phyloP scores from a whole-genome alignment of 345 rosid genomes.

The Eucalyptus shirleyi region DNA sequence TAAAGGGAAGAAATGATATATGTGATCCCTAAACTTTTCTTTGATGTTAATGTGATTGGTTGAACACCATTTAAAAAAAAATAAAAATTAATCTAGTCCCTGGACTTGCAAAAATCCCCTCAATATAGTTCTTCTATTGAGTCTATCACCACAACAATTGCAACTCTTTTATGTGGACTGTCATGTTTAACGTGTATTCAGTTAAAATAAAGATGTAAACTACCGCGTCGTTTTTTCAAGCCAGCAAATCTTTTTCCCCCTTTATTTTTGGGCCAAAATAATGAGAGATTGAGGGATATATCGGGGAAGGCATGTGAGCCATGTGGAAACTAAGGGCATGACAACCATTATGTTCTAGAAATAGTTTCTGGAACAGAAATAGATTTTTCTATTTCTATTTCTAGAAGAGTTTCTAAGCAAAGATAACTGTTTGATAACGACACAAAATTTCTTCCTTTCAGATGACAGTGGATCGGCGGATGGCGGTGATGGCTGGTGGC shows the following conservation, averaged over 20 bases:
- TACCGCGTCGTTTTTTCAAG: neutral
- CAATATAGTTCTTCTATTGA: neutral
- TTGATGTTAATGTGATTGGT: neutral
- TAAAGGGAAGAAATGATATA: neutral
- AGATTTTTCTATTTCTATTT: too few relatives aligned
- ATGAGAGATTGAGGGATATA: neutral
- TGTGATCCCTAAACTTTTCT: neutral
- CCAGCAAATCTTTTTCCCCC: neutral
- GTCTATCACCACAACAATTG: neutral
- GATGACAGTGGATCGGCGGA: accelerated
- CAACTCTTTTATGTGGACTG: neutral
- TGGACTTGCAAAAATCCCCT: neutral
- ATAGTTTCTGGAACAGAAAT: too few relatives aligned
- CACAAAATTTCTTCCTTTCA: too few relatives aligned
- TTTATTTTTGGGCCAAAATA: neutral
- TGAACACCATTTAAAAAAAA: neutral
- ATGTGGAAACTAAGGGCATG: neutral
- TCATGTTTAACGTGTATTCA: neutral
- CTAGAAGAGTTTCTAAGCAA: too few relatives aligned
- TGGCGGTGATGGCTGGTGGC: accelerated
- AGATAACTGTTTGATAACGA: too few relatives aligned
- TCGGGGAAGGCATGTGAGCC: neutral
- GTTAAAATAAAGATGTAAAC: neutral
- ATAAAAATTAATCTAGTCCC: neutral
- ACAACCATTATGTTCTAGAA: accelerated